phyloP scores from a whole-genome alignment of 768 basidiomycete genomes.

The Cyclocybe aegerita region DNA sequence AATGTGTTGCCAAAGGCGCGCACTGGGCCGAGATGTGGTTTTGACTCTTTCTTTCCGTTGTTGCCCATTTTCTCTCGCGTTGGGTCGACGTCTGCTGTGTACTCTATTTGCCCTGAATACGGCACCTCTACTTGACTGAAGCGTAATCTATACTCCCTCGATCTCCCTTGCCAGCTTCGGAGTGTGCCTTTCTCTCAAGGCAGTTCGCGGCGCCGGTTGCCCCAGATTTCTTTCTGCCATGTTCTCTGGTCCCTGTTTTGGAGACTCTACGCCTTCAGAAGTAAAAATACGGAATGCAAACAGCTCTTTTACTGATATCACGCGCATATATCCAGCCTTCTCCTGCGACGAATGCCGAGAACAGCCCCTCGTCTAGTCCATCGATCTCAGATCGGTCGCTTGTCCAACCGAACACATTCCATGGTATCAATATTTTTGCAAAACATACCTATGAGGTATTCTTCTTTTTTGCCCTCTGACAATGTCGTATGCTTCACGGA shows the following conservation, averaged over 20 bases:
- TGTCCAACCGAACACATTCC: conserved; percentile 2
- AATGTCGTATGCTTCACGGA: conserved; percentile 13
- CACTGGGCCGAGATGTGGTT: no score
- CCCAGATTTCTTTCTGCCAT: conserved; percentile 10
- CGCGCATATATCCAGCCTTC: conserved; percentile 26
- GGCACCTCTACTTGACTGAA: no score
- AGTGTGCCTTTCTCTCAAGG: no score
- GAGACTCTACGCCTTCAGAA: conserved; percentile 16
- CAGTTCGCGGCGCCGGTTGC: no score
- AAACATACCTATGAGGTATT: conserved; percentile 11
- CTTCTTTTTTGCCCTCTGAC: conserved; percentile 3
- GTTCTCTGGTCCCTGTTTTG: conserved; percentile 15
- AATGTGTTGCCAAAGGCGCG: no score
- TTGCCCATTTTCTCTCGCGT: no score
- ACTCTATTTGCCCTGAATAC: no score
- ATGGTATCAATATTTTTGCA: background rate
- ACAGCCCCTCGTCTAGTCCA: conserved; percentile 10
- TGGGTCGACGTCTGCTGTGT: no score
- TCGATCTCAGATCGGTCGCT: conserved; percentile 3
- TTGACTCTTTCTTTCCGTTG: no score
- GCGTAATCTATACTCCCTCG: no score
- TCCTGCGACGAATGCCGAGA: conserved; percentile 8
- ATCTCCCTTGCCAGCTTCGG: no score
- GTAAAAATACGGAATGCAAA: conserved; percentile 17
- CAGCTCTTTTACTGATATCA: conserved; percentile 11